Base-by-base conservation (phyloP, 2,329 filamentous ascomycete species). In the Phaeosphaeria sp. region DNA sequence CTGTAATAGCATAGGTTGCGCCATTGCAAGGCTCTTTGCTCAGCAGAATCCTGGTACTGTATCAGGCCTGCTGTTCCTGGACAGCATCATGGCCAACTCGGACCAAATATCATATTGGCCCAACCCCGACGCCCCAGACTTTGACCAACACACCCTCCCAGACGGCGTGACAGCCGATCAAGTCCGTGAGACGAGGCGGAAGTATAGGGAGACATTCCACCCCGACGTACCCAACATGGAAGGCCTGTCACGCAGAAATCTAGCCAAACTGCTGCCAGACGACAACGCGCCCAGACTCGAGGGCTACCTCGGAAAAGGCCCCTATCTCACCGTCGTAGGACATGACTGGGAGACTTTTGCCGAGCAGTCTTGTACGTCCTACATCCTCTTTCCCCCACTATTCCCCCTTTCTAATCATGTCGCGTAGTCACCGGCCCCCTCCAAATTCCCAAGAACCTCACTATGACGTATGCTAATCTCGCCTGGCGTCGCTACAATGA, bases 11-110 rank as follows among this genome's bases (percentile, higher is more conserved):
- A 84, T 86, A 59, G 84, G 84, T 46, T 83, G 82, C 61, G 78
- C 81, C 2, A 71, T 87, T 17, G 80, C 80, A 1, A 80, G 85
- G 0, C 77, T 87, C 9, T 86, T 83, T 64, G 80, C 83, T 1
- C 74, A 81, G 50, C 68, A 72, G 1, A 79, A 84, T 51, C 80
- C 82, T 0, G 76, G 78, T 2, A 77, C 74, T 0, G 80, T 85
- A 0, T 74, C 77, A 0, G 84, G 76, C 0, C 71, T 83, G 33
- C 54, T 87, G 1, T 79, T 87, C 9, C 80, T 88, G 1, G 85
- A 88, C 66, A 85, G 81, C 36, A 83, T 85, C 60, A 81, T 88
- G 68, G 83, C 85, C 17, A 85, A 87, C 65, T 81, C 81, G 0
- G 82, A 87, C 63, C 83, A 84, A 27, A 79, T 85, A 1, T 82